A percentile compares a stretch with the other conserved stretches of the same genome.
Conservation (phyloP, 2,329 filamentous ascomycete genomes). For the Penicillium sp. region DNA sequence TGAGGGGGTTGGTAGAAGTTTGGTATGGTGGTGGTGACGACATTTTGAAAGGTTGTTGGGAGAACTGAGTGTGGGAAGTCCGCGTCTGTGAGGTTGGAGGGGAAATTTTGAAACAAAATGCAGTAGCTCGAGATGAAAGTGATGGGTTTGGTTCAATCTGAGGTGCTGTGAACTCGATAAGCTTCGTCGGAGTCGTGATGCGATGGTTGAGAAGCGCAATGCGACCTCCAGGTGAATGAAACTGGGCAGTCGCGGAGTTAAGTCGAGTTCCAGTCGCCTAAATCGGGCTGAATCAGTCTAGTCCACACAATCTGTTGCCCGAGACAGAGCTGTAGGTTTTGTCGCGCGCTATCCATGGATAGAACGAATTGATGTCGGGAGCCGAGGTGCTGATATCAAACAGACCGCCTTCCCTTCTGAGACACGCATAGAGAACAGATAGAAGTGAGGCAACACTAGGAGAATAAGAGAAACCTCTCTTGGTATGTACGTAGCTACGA, state of each 20-base stretch:
- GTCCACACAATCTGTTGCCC: background rate
- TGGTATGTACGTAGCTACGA: no score
- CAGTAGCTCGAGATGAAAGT: background rate
- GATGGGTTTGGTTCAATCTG: background rate
- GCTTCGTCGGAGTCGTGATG: background rate
- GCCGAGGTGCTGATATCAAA: background rate
- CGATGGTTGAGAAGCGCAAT: background rate
- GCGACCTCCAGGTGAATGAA: background rate
- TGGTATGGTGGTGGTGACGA: constrained; percentile 36
- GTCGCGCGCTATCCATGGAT: background rate
- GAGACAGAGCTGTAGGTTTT: background rate
- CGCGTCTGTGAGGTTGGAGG: background rate
- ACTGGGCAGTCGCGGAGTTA: background rate
- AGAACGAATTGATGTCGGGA: background rate
- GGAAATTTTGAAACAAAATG: background rate
- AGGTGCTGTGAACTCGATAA: background rate
- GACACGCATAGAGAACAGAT: background rate
- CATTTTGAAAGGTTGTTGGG: constrained; percentile 26
- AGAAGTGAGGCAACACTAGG: no score
- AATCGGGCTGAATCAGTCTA: background rate
- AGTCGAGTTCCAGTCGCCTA: background rate
- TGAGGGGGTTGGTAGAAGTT: constrained; percentile 34
- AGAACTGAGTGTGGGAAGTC: background rate
- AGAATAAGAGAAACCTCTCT: no score
- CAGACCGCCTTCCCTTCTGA: constrained; percentile 11